Evolutionary conservation across 495 filamentous ascomycete genomes (phyloP).

Genomic region (Staphylotrichum longicolle): DNA sequence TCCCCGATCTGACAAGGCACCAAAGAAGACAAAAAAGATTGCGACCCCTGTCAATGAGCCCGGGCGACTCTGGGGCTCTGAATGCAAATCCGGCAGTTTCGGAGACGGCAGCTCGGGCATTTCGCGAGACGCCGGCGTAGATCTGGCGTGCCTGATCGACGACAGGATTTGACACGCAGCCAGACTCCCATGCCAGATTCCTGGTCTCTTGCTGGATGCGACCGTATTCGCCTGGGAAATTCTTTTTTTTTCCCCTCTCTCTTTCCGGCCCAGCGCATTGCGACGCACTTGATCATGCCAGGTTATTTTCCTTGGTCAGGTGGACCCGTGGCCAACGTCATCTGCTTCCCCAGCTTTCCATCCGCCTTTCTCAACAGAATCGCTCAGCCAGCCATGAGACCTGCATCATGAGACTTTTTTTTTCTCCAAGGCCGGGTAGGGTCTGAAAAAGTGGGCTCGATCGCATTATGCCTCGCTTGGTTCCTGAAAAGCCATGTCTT

Average conservation of each 20-base stretch:
- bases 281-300: neutral
- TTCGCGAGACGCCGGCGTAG: neutral
- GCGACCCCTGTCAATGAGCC: neutral
- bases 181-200: neutral
- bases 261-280: neutral
- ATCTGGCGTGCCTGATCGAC: conserved; percentile 17
- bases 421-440: neutral
- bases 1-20: conserved; percentile 11
- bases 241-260: neutral
- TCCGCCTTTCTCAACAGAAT: conserved; percentile 3
- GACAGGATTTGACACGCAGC: neutral
- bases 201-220: neutral
- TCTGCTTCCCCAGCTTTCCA: conserved; percentile 27
- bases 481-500: neutral
- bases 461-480: neutral
- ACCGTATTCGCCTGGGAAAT: neutral
- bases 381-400: conserved; percentile 17
- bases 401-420: conserved; percentile 6
- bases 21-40: neutral
- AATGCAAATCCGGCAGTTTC: conserved; percentile 4
- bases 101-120: neutral
- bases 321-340: conserved; percentile 24
- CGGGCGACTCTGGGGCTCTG: neutral
- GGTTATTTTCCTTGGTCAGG: conserved; percentile 12
- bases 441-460: neutral